Conservation (phyloP, 805 yeast genomes). For the Wickerhamomyces bovis region DNA sequence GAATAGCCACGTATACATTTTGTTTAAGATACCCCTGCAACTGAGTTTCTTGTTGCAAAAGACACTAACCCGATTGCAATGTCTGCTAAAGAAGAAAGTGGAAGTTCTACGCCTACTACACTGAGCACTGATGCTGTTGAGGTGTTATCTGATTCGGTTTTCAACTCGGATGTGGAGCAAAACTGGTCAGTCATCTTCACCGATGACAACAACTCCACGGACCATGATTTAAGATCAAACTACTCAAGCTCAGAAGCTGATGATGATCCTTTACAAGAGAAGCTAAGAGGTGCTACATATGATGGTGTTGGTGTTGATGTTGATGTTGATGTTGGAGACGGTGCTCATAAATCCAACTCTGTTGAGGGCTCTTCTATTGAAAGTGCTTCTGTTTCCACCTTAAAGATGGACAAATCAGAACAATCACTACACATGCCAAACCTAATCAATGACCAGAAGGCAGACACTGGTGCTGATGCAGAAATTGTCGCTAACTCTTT, state of each 20-base stretch:
- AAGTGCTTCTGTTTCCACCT: constrained; percentile 7
- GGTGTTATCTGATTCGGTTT: constrained; percentile 9
- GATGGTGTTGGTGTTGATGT: not conserved
- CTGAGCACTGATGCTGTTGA: constrained; percentile 1
- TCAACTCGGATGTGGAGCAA: constrained; percentile 17
- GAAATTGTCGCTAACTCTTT: not conserved
- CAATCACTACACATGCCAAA: constrained; percentile 2
- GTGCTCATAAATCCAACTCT: not conserved
- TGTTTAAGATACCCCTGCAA: too few relatives aligned
- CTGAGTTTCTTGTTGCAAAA: not conserved
- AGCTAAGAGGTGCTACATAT: constrained; percentile 11
- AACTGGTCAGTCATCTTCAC: constrained; percentile 27
- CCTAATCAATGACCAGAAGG: not conserved
- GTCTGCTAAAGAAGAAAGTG: not conserved
- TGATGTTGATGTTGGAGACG: too few relatives aligned
- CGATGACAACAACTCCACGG: constrained; percentile 24
- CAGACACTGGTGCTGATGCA: not conserved
- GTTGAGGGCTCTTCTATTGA: not conserved
- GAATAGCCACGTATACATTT: too few relatives aligned
- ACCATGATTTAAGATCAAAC: constrained; percentile 21
- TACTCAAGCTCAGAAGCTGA: constrained; percentile 16
- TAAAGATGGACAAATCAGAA: constrained; percentile 2
- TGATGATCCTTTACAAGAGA: constrained; percentile 15
- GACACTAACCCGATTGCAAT: not conserved
- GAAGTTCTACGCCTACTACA: constrained; percentile 1